Percentiles rank a stretch among this genome's conserved stretches.
phyloP scores from a whole-genome alignment of 2,329 filamentous ascomycete species.

The Pseudomassariella vexata region DNA sequence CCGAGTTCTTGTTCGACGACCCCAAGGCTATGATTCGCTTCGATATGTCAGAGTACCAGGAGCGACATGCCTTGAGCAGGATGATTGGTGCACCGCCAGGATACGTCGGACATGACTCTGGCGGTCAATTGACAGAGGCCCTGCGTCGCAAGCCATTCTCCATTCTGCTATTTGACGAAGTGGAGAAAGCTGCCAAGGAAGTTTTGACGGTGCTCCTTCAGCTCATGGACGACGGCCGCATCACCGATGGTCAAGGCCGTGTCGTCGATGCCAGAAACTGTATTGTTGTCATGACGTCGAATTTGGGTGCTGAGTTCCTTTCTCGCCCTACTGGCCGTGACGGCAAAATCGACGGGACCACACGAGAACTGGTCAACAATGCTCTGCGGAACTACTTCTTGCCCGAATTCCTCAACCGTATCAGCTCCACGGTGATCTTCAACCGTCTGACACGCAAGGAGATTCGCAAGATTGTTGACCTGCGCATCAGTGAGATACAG shows the following conservation, averaged over 20 bases:
- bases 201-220: slow-evolving; percentile 95
- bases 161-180: slow-evolving; percentile 94
- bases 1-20: slow-evolving; percentile 97
- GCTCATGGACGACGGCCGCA: slow-evolving; percentile 98
- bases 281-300: slow-evolving; percentile 99
- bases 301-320: slow-evolving; percentile 92
- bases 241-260: slow-evolving; percentile 95
- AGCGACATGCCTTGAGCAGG: slow-evolving; percentile 87
- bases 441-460: slow-evolving; percentile 87
- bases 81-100: slow-evolving; percentile 98
- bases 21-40: slow-evolving; percentile 97
- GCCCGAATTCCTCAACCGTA: slow-evolving; percentile 97
- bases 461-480: slow-evolving; percentile 92
- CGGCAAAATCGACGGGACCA: slow-evolving; percentile 79
- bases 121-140: slow-evolving; percentile 91
- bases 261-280: slow-evolving; percentile 95
- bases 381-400: slow-evolving; percentile 93
- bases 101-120: slow-evolving; percentile 94
- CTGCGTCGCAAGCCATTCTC: slow-evolving; percentile 94
- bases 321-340: slow-evolving; percentile 70
- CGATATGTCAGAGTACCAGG: slow-evolving; percentile 99
- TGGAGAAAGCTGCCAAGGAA: slow-evolving; percentile 98
- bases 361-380: slow-evolving; percentile 83
- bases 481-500: slow-evolving; percentile 84
- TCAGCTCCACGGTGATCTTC: slow-evolving; percentile 95